Evolutionary conservation across 2,329 filamentous ascomycete species (phyloP).

Genomic region (Penicillium sp.): DNA sequence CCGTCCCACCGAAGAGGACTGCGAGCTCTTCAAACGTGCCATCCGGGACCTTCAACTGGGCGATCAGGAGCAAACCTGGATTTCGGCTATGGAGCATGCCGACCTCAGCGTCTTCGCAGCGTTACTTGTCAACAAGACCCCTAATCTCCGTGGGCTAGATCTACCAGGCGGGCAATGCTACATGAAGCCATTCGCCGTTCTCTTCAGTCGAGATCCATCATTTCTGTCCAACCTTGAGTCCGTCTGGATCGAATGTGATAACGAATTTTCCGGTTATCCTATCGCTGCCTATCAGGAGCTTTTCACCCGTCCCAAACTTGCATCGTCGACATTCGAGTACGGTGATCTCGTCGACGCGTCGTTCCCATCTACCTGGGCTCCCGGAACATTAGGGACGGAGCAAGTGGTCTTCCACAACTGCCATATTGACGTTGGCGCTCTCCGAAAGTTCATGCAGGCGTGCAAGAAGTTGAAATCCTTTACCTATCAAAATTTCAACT

Average conservation of each 20-base stretch:
- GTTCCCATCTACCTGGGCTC: slow-evolving; percentile 10
- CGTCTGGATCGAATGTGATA: slow-evolving; percentile 10
- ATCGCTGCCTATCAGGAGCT: slow-evolving; percentile 13
- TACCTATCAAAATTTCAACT: slow-evolving; percentile 12
- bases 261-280: slow-evolving; percentile 4
- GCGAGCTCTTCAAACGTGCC: slow-evolving; percentile 5
- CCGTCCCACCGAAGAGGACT: slow-evolving; percentile 1
- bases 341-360: slow-evolving; percentile 12
- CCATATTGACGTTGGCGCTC: slow-evolving; percentile 1
- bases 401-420: slow-evolving; percentile 2
- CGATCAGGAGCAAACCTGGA: slow-evolving; percentile 19
- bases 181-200: slow-evolving; percentile 4
- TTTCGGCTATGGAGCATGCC: slow-evolving; percentile 3
- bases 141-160: slow-evolving; percentile 18
- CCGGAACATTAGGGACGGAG: slow-evolving; percentile 1
- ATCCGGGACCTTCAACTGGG: slow-evolving; percentile 13
- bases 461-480: slow-evolving; percentile 12
- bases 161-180: slow-evolving; percentile 12
- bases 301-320: slow-evolving; percentile 10
- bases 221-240: slow-evolving; percentile 16
- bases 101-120: slow-evolving; percentile 17
- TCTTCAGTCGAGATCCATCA: slow-evolving; percentile 13
- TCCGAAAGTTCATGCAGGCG: slow-evolving; percentile 3
- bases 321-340: slow-evolving; percentile 7
- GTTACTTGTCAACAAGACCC: slow-evolving; percentile 18